Conservation (phyloP, 805 yeast species). For the Candida boleticola region DNA sequence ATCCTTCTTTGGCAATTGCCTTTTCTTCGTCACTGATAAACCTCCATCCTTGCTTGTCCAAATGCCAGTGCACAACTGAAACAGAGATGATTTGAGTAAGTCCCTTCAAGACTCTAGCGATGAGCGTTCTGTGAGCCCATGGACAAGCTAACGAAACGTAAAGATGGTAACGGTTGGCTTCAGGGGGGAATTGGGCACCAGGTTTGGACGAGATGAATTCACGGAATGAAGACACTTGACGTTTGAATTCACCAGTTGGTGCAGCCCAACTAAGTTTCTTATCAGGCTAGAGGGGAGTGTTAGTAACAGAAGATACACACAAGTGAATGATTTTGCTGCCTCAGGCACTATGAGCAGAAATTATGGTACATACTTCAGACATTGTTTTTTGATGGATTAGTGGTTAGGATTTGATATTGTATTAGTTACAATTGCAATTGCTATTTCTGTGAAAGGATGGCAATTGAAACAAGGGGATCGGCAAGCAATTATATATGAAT, state of each 20-base stretch:
- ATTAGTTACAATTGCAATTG: too few species aligned
- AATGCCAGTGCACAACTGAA: constrained; percentile 86
- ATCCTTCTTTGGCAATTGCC: constrained; percentile 50
- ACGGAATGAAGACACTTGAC: constrained; percentile 49
- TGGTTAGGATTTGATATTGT: not conserved
- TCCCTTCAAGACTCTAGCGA: constrained; percentile 74
- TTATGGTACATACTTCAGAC: not conserved
- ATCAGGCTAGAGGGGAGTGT: not conserved
- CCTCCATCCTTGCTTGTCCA: constrained; percentile 90
- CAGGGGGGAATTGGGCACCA: constrained; percentile 69
- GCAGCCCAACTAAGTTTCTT: constrained; percentile 11
- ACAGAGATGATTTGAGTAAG: constrained; percentile 53
- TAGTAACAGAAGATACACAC: too few species aligned
- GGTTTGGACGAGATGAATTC: constrained; percentile 55
- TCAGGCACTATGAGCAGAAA: too few species aligned
- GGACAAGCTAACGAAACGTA: constrained; percentile 92
- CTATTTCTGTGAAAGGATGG: too few species aligned
- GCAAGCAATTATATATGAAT: too few species aligned
- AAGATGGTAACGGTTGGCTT: constrained; percentile 77
- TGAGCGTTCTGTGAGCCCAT: constrained; percentile 89
- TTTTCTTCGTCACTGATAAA: constrained; percentile 54
- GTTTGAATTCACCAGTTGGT: constrained; percentile 19
- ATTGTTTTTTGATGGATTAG: not conserved
- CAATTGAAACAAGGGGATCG: too few species aligned
- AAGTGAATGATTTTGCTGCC: too few species aligned